Evolutionary conservation across 2,329 filamentous ascomycete genomes (phyloP).

Genomic region (Phoma sp.): DNA sequence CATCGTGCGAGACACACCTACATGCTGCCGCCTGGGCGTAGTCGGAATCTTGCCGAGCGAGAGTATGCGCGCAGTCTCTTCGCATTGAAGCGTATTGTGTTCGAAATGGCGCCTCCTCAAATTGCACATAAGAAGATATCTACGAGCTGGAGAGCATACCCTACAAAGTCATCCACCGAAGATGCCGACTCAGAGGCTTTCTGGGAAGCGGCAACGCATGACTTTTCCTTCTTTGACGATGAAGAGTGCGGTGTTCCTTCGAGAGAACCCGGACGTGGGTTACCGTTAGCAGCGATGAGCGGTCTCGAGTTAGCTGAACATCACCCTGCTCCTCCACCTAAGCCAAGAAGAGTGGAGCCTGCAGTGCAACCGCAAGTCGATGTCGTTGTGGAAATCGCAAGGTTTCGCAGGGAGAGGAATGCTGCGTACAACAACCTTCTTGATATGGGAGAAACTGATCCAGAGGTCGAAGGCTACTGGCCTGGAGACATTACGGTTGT

Average conservation of each 20-base stretch:
- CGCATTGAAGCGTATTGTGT: constrained; percentile 61
- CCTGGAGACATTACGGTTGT: constrained; percentile 65
- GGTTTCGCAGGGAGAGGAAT: constrained; percentile 62
- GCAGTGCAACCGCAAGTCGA: constrained; percentile 47
- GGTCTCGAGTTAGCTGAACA: constrained; percentile 46
- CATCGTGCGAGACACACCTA: constrained; percentile 65
- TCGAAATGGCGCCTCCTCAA: constrained; percentile 55
- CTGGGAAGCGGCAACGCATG: constrained; percentile 65
- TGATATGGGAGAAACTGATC: constrained; percentile 38
- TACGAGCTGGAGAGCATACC: constrained; percentile 55
- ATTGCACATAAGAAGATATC: constrained; percentile 45
- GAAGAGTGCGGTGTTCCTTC: constrained; percentile 62
- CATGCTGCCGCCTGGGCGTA: constrained; percentile 64
- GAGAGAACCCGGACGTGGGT: constrained; percentile 53
- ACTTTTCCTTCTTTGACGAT: constrained; percentile 69
- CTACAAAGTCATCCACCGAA: constrained; percentile 63
- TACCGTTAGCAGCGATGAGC: constrained; percentile 57
- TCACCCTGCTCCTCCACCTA: constrained; percentile 16
- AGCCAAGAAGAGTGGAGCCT: constrained; percentile 8
- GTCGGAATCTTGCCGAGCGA: constrained; percentile 57
- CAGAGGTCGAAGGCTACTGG: constrained; percentile 64
- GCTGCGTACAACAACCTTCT: constrained; percentile 54
- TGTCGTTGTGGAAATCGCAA: constrained; percentile 61
- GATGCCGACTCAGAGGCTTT: constrained; percentile 66
- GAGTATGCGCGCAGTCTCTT: constrained; percentile 62